phyloP scores from a whole-genome alignment of 23 red algal genomes.

The Agarophyton chilense region DNA sequence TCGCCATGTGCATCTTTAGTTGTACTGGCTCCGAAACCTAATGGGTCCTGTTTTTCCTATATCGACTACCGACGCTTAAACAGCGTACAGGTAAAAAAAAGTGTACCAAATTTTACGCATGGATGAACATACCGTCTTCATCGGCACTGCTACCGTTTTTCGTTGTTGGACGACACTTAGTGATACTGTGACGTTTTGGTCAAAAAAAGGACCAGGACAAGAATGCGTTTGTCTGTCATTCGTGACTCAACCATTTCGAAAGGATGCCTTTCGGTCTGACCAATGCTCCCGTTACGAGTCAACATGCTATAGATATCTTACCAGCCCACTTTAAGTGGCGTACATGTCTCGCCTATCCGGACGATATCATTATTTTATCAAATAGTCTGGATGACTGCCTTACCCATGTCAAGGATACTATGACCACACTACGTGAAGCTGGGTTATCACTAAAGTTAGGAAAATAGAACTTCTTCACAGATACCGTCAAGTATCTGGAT shows the following conservation, averaged over 20 bases:
- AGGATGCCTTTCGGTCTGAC: neutral
- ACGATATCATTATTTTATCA: slow-evolving; percentile 11
- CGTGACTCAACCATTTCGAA: neutral
- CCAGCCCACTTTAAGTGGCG: neutral
- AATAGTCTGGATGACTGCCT: slow-evolving; percentile 7
- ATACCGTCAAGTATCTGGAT: neutral
- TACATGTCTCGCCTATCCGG: neutral
- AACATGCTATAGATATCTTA: slow-evolving; percentile 14
- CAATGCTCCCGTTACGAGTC: slow-evolving; percentile 1
- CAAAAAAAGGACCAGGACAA: neutral
- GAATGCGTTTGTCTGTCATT: neutral
- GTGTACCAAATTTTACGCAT: neutral
- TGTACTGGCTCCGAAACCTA: neutral
- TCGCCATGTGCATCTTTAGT: neutral
- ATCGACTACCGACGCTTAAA: neutral
- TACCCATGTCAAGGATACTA: neutral
- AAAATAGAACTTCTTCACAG: slow-evolving; percentile 1
- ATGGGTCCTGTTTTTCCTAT: neutral
- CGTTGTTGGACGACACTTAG: neutral
- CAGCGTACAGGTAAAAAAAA: neutral
- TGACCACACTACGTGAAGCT: neutral
- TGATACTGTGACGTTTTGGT: slow-evolving; percentile 25
- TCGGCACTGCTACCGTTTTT: slow-evolving; percentile 1
- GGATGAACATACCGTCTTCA: slow-evolving; percentile 46
- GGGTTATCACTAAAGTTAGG: slow-evolving; percentile 19